phyloP scores from a whole-genome alignment of 257 asterid species.

The Solanum paucissectum region DNA sequence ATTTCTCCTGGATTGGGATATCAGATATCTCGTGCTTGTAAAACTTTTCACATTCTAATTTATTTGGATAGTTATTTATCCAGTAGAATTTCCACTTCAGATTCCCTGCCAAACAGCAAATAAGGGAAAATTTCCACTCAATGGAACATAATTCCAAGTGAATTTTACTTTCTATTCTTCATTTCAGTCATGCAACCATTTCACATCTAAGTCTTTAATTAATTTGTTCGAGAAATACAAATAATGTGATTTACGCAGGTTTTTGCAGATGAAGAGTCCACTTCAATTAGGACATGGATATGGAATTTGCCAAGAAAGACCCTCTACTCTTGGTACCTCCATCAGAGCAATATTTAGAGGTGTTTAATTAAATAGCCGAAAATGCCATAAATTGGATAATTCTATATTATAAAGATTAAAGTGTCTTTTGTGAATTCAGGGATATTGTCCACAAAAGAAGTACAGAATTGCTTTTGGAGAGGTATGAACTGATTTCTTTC shows the following conservation, averaged over 20 bases:
- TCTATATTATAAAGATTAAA: background rate
- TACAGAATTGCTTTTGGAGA: constrained; percentile 11
- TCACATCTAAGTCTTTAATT: background rate
- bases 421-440: constrained; percentile 7
- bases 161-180: background rate
- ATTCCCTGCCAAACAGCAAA: constrained; percentile 16
- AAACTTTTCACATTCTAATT: background rate
- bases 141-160: constrained; percentile 26
- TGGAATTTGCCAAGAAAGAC: constrained; percentile 8
- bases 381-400: background rate
- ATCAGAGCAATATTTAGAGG: constrained; percentile 23
- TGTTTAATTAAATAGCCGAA: background rate
- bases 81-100: background rate
- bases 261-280: constrained; percentile 30
- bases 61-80: background rate
- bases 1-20: background rate
- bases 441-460: constrained; percentile 12
- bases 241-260: constrained; percentile 7
- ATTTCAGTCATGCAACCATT: background rate
- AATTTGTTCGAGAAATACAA: background rate
- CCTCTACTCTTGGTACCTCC: constrained; percentile 16
- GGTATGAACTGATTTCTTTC: constrained; percentile 10
- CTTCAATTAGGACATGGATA: constrained; percentile 5
- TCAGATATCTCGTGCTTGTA: background rate
- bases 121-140: constrained; percentile 21